A percentile compares a stretch with the other conserved stretches of the same genome.
phyloP scores from a whole-genome alignment of 306 rosid genomes.

The Cucurbita moschata region DNA sequence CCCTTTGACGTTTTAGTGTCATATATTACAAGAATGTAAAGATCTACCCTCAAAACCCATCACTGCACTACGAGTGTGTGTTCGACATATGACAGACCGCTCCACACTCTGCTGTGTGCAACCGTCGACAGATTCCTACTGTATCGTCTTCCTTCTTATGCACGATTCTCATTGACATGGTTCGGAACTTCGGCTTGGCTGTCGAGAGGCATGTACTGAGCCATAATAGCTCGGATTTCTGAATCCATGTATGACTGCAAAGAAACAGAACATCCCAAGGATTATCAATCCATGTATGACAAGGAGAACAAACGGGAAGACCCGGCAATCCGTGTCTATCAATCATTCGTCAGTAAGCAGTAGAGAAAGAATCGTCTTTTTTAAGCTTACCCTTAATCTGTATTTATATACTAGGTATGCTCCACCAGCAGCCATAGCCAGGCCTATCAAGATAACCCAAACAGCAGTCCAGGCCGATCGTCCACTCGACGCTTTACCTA shows the following conservation, averaged over 20 bases:
- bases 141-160: constrained; percentile 20
- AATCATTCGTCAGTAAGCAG: no score
- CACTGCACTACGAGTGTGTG: constrained; percentile 10
- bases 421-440: constrained; percentile 70
- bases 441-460: constrained; percentile 75
- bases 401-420: constrained; percentile 92
- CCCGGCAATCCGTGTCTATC: no score
- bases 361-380: no score
- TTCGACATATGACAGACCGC: constrained; percentile 17
- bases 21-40: constrained; percentile 21
- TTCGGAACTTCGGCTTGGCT: constrained; percentile 76
- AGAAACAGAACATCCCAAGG: neutral
- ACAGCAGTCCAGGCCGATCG: constrained; percentile 75
- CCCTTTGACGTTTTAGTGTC: constrained; percentile 24
- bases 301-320: no score
- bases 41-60: constrained; percentile 23
- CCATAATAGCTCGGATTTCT: constrained; percentile 97
- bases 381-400: constrained; percentile 63
- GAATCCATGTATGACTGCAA: constrained; percentile 98
- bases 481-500: constrained; percentile 70
- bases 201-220: constrained; percentile 98
- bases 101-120: constrained; percentile 20
- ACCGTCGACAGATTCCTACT: constrained; percentile 5
- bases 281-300: constrained; percentile 2
- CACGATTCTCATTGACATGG: constrained; percentile 44